Base-by-base conservation (phyloP, 1,284 basidiomycete species). In the Anthracocystis setariae region DNA sequence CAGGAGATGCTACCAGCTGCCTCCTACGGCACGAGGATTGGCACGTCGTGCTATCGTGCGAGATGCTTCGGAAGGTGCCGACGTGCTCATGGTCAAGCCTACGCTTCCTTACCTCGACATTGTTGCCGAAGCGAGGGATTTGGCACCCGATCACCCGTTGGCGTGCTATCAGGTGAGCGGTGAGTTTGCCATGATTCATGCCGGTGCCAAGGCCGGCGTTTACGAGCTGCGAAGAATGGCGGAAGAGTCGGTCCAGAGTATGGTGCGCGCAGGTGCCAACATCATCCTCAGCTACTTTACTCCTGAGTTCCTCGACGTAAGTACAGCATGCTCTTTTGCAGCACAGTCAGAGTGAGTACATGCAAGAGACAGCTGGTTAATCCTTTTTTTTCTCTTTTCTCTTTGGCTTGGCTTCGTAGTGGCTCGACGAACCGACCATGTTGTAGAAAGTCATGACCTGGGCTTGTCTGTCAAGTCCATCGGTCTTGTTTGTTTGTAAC, bases 61-160 rank as follows among this genome's bases (percentile, higher is more conserved):
- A 37, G 96, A 99, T 82, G 87, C 89, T 0, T 85, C 82, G n/a
- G 95, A 99, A 85, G 96, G 96, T 21, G 96, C 96, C 17, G 96
- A 99, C 83, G 92, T 98, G 76, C 89, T 99, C 81, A 98, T 99
- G 95, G 93, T 99, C 82, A 99, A 99, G 83, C 96, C 96, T 10
- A 88, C 92, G 0, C 84, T 98, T 60, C 94, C 94, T 0, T 98
- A 98, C 86, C 91, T 98, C 48, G 96, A 99, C 85, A 90, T 98
- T 82, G 90, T 99, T 64, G 87, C 91, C 33, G 93, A 97, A 79
- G 93, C 93, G 21, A 88, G 91, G 0, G 84, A 90, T 70, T 86
- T 97, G 40, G 90, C 91, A 1, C 89, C 89, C 0, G 90, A 96
- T 82, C 90, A 93, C 77, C 94, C 94, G 1, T 86, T 95, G 24